phyloP scores from a whole-genome alignment of 768 basidiomycete species.

The Calvatia gigantea region DNA sequence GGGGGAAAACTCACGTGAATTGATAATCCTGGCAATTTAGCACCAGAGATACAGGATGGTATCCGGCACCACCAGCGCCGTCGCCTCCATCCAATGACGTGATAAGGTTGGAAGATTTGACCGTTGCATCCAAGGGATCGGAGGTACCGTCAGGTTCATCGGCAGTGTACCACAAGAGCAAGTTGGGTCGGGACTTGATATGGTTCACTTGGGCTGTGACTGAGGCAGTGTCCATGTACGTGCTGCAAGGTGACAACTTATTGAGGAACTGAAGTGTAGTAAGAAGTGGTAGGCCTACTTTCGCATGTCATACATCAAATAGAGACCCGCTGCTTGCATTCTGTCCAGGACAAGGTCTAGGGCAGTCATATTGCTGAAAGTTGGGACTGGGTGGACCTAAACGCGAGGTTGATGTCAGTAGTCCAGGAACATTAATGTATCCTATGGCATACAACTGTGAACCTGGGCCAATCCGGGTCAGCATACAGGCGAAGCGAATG shows the following conservation, averaged over 20 bases:
- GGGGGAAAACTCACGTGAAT: slow-evolving; percentile 35
- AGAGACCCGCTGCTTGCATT: slow-evolving; percentile 67
- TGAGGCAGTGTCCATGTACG: slow-evolving; percentile 60
- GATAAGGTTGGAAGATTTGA: slow-evolving; percentile 50
- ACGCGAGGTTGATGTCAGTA: not conserved
- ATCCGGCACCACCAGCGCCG: slow-evolving; percentile 46
- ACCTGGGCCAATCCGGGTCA: slow-evolving; percentile 18
- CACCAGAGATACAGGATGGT: slow-evolving; percentile 65
- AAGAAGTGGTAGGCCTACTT: slow-evolving; percentile 26
- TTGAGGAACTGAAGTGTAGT: not conserved
- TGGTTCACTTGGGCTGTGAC: slow-evolving; percentile 67
- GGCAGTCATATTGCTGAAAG: slow-evolving; percentile 56
- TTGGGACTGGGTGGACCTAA: slow-evolving; percentile 69
- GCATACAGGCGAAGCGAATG: not conserved
- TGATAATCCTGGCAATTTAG: slow-evolving; percentile 66
- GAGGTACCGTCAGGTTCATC: slow-evolving; percentile 74
- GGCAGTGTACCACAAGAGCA: slow-evolving; percentile 71
- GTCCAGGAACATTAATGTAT: not conserved
- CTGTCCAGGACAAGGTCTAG: slow-evolving; percentile 58
- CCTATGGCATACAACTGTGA: slow-evolving; percentile 39
- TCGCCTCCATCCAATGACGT: slow-evolving; percentile 52
- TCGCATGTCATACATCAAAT: slow-evolving; percentile 85
- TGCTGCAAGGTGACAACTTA: slow-evolving; percentile 32
- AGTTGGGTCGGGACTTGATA: slow-evolving; percentile 64
- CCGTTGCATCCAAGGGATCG: slow-evolving; percentile 62